phyloP scores from a whole-genome alignment of 139 green algal species.

The Pleodorina starrii region DNA sequence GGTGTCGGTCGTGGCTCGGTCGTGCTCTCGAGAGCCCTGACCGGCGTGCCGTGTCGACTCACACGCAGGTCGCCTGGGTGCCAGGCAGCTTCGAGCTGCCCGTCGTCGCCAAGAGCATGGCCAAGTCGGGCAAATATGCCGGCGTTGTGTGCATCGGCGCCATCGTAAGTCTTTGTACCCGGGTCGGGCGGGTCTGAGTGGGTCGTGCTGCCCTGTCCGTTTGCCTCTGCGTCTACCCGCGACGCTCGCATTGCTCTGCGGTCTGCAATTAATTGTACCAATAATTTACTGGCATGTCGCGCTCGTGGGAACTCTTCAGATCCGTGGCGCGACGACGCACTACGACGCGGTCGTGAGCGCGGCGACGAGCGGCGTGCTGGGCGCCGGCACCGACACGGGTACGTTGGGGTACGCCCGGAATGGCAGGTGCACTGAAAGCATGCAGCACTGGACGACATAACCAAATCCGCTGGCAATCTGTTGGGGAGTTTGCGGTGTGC shows the following conservation, averaged over 20 bases:
- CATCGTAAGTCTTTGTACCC: constrained; percentile 78
- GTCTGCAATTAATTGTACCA: too few species aligned
- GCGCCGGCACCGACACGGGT: constrained; percentile 76
- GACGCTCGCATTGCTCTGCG: too few species aligned
- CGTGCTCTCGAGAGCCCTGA: too few species aligned
- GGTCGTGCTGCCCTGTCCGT: too few species aligned
- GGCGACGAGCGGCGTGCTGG: constrained; percentile 86
- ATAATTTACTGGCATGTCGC: too few species aligned
- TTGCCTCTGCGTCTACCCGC: too few species aligned
- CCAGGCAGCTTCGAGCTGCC: constrained; percentile 97
- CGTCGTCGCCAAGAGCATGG: constrained; percentile 93
- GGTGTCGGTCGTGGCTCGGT: not conserved
- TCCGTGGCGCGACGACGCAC: constrained; percentile 94
- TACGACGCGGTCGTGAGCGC: constrained; percentile 95
- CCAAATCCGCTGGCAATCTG: too few species aligned
- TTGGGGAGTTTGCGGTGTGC: too few species aligned
- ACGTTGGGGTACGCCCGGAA: not conserved
- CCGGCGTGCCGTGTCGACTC: too few species aligned
- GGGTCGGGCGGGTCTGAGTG: too few species aligned
- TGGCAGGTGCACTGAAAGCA: not conserved
- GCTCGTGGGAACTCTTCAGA: too few species aligned
- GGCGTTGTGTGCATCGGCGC: constrained; percentile 94
- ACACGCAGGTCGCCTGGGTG: constrained; percentile 91
- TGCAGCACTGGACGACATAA: too few species aligned
- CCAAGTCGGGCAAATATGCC: constrained; percentile 88